These are phyloP conservation scores for Paxillus ammoniavirescens DNA, from an alignment of 768 basidiomycete species.

Conservation along the genomic window DNA sequence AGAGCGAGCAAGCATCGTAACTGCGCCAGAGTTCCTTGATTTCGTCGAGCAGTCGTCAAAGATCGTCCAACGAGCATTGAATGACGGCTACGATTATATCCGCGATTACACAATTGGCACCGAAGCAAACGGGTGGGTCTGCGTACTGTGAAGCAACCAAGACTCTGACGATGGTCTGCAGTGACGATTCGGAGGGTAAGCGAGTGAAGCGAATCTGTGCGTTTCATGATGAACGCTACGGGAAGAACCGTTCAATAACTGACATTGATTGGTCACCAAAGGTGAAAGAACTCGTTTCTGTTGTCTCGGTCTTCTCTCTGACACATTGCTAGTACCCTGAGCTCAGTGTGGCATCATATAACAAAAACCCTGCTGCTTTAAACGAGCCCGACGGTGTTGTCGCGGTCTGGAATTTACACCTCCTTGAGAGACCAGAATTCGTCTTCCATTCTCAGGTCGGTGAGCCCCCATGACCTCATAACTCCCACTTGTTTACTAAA, in stretches of 20 bases:
- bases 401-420: slow-evolving; percentile 95
- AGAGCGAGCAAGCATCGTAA: slow-evolving; percentile 75
- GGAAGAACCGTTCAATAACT: slow-evolving; percentile 92
- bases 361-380: slow-evolving; percentile 90
- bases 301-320: not conserved
- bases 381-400: slow-evolving; percentile 98
- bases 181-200: slow-evolving; percentile 88
- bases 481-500: slow-evolving; percentile 1
- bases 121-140: slow-evolving; percentile 75
- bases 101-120: slow-evolving; percentile 93
- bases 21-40: slow-evolving; percentile 88
- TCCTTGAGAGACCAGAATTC: slow-evolving; percentile 94
- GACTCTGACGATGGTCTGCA: slow-evolving; percentile 30
- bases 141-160: not conserved
- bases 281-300: slow-evolving; percentile 40
- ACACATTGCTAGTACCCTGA: slow-evolving; percentile 76
- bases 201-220: slow-evolving; percentile 92
- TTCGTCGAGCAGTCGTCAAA: slow-evolving; percentile 95
- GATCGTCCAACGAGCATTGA: slow-evolving; percentile 91
- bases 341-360: slow-evolving; percentile 93
- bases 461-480: slow-evolving; percentile 4
- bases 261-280: slow-evolving; percentile 98
- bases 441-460: slow-evolving; percentile 96
- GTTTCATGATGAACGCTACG: slow-evolving; percentile 89
- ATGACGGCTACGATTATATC: slow-evolving; percentile 95